Evolutionary conservation across 805 yeast genomes (phyloP).

Genomic region (Kluyveromyces siamensis): DNA sequence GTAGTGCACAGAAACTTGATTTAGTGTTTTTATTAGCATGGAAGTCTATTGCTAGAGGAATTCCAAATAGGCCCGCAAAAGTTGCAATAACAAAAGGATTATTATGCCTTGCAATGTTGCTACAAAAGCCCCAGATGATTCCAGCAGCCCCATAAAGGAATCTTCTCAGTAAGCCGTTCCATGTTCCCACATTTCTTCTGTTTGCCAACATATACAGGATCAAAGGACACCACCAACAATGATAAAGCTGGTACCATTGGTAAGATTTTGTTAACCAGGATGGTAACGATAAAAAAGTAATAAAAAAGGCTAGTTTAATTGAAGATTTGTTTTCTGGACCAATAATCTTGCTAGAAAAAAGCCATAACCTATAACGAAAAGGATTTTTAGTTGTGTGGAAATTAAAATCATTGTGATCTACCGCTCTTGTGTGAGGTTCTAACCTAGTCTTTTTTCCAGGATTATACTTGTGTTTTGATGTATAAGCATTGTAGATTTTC

Average conservation of each 20-base stretch:
- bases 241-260: slow-evolving; percentile 35
- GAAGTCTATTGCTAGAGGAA: slow-evolving; percentile 28
- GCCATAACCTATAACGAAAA: slow-evolving; percentile 34
- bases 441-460: slow-evolving; percentile 1
- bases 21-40: slow-evolving; percentile 34
- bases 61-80: slow-evolving; percentile 31
- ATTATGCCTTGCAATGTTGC: slow-evolving; percentile 31
- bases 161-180: slow-evolving; percentile 30
- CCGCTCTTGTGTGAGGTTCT: slow-evolving; percentile 27
- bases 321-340: slow-evolving; percentile 38
- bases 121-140: slow-evolving; percentile 41
- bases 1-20: slow-evolving; percentile 33
- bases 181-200: slow-evolving; percentile 33
- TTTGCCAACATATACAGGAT: slow-evolving; percentile 32
- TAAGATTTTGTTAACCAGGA: slow-evolving; percentile 33
- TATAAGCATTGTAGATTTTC: slow-evolving; percentile 35
- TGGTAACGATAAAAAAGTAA: slow-evolving; percentile 35
- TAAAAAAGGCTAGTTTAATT: slow-evolving; percentile 30
- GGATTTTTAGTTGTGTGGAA: slow-evolving; percentile 31
- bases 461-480: slow-evolving; percentile 30
- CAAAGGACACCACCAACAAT: slow-evolving; percentile 37
- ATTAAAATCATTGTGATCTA: slow-evolving; percentile 35
- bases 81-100: slow-evolving; percentile 33
- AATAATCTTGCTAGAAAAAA: slow-evolving; percentile 23
- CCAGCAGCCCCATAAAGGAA: slow-evolving; percentile 31